These are phyloP conservation scores for Microcera coccophila DNA, from an alignment of 2,329 filamentous ascomycete species.

Conservation along the genomic window DNA sequence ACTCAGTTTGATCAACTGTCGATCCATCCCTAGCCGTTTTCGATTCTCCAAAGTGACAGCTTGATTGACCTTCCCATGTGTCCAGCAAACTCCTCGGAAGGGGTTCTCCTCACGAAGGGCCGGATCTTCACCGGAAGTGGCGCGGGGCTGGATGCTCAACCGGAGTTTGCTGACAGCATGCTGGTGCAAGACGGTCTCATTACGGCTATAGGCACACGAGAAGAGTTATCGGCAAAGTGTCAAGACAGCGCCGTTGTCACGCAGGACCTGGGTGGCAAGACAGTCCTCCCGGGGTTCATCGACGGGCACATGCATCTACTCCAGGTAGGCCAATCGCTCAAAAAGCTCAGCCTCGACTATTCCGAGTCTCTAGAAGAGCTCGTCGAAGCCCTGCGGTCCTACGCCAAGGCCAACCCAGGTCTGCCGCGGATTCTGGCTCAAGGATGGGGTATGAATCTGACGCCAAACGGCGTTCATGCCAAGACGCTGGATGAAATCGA, in stretches of 20 bases:
- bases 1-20: too few species aligned
- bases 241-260: conserved; percentile 6
- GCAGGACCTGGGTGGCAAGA: conserved; percentile 31
- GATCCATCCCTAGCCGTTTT: too few species aligned
- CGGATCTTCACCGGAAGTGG: conserved; percentile 25
- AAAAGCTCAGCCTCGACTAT: conserved; percentile 46
- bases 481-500: conserved; percentile 48
- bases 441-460: conserved; percentile 54
- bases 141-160: conserved; percentile 21
- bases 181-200: conserved; percentile 34
- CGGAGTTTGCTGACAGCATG: conserved; percentile 32
- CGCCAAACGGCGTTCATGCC: conserved; percentile 43
- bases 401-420: conserved; percentile 44
- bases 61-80: too few species aligned
- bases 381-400: conserved; percentile 40
- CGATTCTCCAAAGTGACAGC: too few species aligned
- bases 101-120: conserved; percentile 27
- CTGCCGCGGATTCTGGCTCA: conserved; percentile 49
- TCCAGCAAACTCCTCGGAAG: conserved; percentile 19
- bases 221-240: conserved; percentile 24
- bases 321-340: conserved; percentile 50
- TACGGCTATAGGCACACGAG: conserved; percentile 31
- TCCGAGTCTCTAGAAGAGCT: conserved; percentile 51
- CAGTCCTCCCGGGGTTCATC: conserved; percentile 53
- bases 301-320: conserved; percentile 57